phyloP scores from a whole-genome alignment of 345 rosid species.

The Xanthoceras sorbifolium region DNA sequence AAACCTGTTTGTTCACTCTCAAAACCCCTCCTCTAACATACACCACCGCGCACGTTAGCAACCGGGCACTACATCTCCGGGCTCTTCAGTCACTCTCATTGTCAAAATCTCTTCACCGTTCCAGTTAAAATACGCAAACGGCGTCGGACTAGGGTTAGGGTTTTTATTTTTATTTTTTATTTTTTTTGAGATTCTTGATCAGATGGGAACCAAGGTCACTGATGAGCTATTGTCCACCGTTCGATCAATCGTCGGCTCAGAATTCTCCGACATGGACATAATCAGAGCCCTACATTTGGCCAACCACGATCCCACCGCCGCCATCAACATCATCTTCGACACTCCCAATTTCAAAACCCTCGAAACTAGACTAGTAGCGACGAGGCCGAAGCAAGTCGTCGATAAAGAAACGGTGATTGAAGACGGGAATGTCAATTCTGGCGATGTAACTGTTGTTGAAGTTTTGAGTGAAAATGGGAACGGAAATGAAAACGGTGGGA shows the following conservation, averaged over 20 bases:
- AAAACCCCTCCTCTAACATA: not conserved
- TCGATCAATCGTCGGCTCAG: slow-evolving; percentile 74
- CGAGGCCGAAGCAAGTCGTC: not conserved
- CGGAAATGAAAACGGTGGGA: slow-evolving; percentile 9
- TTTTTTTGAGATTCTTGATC: not conserved
- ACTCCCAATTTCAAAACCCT: slow-evolving; percentile 54
- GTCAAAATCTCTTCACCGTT: not conserved
- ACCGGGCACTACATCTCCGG: not conserved
- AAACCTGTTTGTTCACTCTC: not conserved
- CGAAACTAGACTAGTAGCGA: slow-evolving; percentile 21
- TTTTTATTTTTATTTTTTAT: too few species aligned
- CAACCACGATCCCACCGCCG: slow-evolving; percentile 68
- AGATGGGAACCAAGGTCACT: slow-evolving; percentile 65
- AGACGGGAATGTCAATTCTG: slow-evolving; percentile 17
- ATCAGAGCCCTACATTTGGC: slow-evolving; percentile 84
- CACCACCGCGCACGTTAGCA: slow-evolving; percentile 9
- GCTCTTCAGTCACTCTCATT: not conserved
- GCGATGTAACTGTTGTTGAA: not conserved
- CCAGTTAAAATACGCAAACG: not conserved
- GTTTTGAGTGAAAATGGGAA: slow-evolving; percentile 18
- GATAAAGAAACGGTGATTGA: slow-evolving; percentile 29
- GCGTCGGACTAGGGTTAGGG: slow-evolving; percentile 40
- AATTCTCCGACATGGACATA: slow-evolving; percentile 82
- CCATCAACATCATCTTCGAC: slow-evolving; percentile 89
- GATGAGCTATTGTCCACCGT: slow-evolving; percentile 67